Conservation (phyloP, 176 grass and related monocot genomes). For the Areca catechu region DNA sequence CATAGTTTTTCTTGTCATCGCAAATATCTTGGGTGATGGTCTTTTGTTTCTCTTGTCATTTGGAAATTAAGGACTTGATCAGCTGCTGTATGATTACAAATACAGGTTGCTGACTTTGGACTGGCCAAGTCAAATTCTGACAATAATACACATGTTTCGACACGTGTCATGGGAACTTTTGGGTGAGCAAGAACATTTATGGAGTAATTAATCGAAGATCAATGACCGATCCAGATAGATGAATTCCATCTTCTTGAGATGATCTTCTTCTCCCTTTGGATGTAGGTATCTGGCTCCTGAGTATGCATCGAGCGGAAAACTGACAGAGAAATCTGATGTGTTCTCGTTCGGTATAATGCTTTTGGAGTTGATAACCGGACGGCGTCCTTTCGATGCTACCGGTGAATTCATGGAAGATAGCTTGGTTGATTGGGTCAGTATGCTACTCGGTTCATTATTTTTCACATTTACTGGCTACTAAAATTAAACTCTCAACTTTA, state of each 20-base stretch:
- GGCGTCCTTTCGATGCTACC: conserved; percentile 28
- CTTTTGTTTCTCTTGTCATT: not conserved
- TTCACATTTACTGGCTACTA: too few species aligned
- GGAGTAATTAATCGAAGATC: not conserved
- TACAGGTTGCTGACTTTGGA: conserved; percentile 40
- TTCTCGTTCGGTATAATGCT: conserved; percentile 69
- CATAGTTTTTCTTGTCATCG: not conserved
- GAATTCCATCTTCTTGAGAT: too few species aligned
- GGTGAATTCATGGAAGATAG: conserved; percentile 40
- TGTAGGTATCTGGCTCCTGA: conserved; percentile 39
- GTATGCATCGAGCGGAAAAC: conserved; percentile 41
- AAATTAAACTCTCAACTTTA: too few species aligned
- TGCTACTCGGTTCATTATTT: not conserved
- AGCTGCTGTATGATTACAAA: not conserved
- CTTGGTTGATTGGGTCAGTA: conserved; percentile 47
- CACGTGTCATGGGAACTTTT: conserved; percentile 53
- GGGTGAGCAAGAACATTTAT: conserved; percentile 3
- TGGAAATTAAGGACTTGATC: too few species aligned
- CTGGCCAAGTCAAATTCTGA: conserved; percentile 44
- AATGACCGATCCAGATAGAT: too few species aligned
- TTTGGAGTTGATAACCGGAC: conserved; percentile 45
- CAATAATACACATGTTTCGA: conserved; percentile 48
- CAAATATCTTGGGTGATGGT: not conserved
- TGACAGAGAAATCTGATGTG: conserved; percentile 43
- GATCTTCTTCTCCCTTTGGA: too few species aligned